phyloP scores from a whole-genome alignment of 2,329 filamentous ascomycete species.

The Cercospora nicotianae region DNA sequence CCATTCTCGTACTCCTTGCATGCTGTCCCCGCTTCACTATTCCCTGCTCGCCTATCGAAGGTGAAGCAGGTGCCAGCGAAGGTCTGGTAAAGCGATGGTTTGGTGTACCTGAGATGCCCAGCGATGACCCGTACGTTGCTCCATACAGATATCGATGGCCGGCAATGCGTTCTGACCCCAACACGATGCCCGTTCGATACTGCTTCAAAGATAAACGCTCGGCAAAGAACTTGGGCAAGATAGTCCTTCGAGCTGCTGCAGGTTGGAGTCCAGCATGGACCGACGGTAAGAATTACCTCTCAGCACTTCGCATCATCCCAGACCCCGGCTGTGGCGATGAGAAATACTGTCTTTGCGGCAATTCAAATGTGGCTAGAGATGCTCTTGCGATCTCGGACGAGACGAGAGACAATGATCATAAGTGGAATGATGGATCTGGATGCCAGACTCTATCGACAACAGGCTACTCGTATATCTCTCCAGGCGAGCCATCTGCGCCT shows the following conservation, averaged over 20 bases:
- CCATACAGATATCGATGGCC: conserved; percentile 25
- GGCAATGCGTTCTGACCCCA: conserved; percentile 10
- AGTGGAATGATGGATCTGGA: conserved; percentile 17
- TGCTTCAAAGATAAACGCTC: conserved; percentile 28
- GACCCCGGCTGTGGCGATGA: conserved; percentile 14
- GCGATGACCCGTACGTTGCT: not conserved
- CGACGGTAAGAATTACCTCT: not conserved
- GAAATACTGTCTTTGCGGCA: conserved; percentile 9
- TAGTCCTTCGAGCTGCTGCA: conserved; percentile 22
- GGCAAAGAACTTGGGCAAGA: conserved; percentile 17
- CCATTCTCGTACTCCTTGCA: not conserved
- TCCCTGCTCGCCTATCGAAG: not conserved
- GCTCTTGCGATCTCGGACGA: conserved; percentile 27
- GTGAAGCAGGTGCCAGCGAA: not conserved
- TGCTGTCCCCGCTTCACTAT: not conserved
- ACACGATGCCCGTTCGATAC: conserved; percentile 23
- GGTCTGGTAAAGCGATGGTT: conserved; percentile 20
- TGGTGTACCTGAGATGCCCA: conserved; percentile 13
- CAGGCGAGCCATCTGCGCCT: not conserved
- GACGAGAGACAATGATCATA: conserved; percentile 21
- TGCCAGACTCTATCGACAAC: conserved; percentile 24
- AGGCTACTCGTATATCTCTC: conserved; percentile 21
- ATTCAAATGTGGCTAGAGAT: conserved; percentile 8
- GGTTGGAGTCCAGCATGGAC: conserved; percentile 24
- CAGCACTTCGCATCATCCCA: conserved; percentile 18